phyloP scores from a whole-genome alignment of 768 basidiomycete genomes.

The Termitomyces sp. region DNA sequence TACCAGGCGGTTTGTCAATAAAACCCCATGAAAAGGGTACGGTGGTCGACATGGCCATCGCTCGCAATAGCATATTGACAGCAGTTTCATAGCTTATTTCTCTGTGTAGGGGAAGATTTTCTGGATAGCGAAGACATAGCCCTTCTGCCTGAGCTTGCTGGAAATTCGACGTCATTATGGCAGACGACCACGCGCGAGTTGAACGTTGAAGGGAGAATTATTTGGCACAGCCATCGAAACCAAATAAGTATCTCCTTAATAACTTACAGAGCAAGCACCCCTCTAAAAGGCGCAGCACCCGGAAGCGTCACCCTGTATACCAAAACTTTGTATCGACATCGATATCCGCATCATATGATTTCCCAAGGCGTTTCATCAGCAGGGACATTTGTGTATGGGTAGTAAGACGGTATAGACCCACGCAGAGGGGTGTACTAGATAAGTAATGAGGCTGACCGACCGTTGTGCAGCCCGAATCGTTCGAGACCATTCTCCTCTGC shows the following conservation, averaged over 20 bases:
- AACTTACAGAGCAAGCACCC: too few relatives aligned
- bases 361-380: too few relatives aligned
- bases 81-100: conserved; percentile 56
- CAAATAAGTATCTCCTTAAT: neutral
- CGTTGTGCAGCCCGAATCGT: too few relatives aligned
- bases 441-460: too few relatives aligned
- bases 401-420: too few relatives aligned
- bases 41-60: conserved; percentile 48
- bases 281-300: too few relatives aligned
- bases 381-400: too few relatives aligned
- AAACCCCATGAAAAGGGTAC: conserved; percentile 70
- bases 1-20: conserved; percentile 76
- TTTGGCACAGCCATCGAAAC: neutral
- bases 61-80: conserved; percentile 56
- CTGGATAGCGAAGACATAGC: conserved; percentile 69
- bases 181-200: neutral
- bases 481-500: too few relatives aligned
- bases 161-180: conserved; percentile 20
- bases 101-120: conserved; percentile 53
- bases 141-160: conserved; percentile 55
- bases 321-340: too few relatives aligned
- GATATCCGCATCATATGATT: too few relatives aligned
- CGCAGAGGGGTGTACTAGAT: too few relatives aligned
- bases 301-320: too few relatives aligned
- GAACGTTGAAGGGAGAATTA: neutral